A percentile compares a stretch with the other conserved stretches of the same genome.
Conservation (phyloP, 108 stramenopile species). For the Cyclotella cryptica region DNA sequence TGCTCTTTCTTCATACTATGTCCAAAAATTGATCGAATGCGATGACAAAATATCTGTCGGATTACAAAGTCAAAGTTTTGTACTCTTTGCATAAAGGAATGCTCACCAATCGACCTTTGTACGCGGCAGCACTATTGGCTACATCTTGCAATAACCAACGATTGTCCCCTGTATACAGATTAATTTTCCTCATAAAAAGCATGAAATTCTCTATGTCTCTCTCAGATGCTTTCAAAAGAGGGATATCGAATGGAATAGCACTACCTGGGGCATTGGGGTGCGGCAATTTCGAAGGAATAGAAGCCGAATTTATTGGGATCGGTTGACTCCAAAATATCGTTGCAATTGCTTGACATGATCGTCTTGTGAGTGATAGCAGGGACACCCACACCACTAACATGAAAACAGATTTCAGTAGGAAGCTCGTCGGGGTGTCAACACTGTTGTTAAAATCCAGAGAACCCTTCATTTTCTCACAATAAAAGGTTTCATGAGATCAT, state of each 20-base stretch:
- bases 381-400: conserved; percentile 28
- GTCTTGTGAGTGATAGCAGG: conserved; percentile 4
- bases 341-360: conserved; percentile 9
- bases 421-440: not conserved
- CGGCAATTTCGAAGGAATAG: conserved; percentile 39
- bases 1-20: conserved; percentile 30
- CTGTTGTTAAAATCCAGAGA: no score
- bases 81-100: not conserved
- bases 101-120: conserved; percentile 30
- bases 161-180: not conserved
- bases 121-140: conserved; percentile 38
- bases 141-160: conserved; percentile 21
- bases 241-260: conserved; percentile 45
- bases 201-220: conserved; percentile 34
- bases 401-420: not conserved
- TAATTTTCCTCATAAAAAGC: conserved; percentile 21
- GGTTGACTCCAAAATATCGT: conserved; percentile 28
- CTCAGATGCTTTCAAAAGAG: conserved; percentile 27
- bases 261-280: conserved; percentile 46
- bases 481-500: no score
- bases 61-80: not conserved
- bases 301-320: conserved; percentile 19
- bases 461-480: no score
- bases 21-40: not conserved
- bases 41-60: not conserved